Base-by-base conservation (phyloP, 495 filamentous ascomycete species). In the Aspergillus diversus region DNA sequence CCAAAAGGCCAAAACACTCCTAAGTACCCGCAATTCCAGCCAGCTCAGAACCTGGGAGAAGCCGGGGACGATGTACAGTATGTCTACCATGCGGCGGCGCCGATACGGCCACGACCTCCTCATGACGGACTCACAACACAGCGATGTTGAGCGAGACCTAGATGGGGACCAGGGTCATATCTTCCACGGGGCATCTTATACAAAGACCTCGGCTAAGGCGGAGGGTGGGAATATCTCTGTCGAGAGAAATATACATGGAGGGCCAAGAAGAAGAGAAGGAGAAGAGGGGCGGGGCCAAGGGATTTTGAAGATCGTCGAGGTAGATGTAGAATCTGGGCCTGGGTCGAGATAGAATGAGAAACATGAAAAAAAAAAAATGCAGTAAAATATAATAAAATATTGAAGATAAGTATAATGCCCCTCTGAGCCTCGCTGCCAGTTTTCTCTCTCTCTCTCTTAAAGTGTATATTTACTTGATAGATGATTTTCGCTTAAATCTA, bases 281-380 rank as follows among this genome's bases (percentile, higher is more conserved):
- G 65, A 61, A 33, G 39, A 58, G 5, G 39, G 33, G 16, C 35
- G 42, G 47, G 48, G 51, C 13, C 39, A 11, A 12, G 69, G 66
- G 9, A 71, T 71, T 27, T 43, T 69, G 47, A 71, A 67, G 59
- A 69, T 64, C n/a, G 64, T 71, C 32, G 66, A 67, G 27, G 66
- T 71, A n/a, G 66, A 71, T 58, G 52, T 71, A 11, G 66, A 71
- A 49, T 69, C 69, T 4, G 68, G 47, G 5, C 62, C 68, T 13
- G 62, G 52, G 39, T 27, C 21, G 21, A 27, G 21, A 27, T 27
- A 27, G 21, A 27, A 27, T 27, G 21, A 27, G 21, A 27, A 27
- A 27, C 21, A 27, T 27, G 21, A 27, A 27, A 27, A 27, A 27
- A 27, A 27, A 27, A 27, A 27, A 27, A 27, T 27, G 21, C 21